Evolutionary conservation across 305 asterid species (phyloP).

Genomic region (Solanum hybrid): DNA sequence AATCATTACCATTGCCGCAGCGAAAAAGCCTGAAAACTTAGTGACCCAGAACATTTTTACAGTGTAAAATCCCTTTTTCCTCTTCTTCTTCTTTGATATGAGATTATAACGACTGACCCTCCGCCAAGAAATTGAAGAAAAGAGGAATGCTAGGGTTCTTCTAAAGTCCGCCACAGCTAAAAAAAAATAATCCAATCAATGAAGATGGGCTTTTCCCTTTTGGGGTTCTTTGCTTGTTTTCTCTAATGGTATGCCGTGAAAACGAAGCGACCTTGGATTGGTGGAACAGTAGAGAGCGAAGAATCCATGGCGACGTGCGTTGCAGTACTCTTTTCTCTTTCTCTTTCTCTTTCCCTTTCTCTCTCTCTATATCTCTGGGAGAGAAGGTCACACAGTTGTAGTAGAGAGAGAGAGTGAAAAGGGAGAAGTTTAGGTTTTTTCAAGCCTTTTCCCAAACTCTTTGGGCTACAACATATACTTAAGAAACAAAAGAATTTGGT

Average conservation of each 20-base stretch:
- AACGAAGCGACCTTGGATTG: conserved; percentile 26
- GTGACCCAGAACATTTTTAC: conserved; percentile 69
- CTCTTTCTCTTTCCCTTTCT: conserved; percentile 5
- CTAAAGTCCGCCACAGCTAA: conserved; percentile 55
- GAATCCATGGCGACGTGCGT: conserved; percentile 41
- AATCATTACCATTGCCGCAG: conserved; percentile 65
- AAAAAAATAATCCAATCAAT: neutral
- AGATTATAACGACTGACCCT: conserved; percentile 8
- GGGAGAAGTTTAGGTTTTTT: neutral
- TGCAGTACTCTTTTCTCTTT: conserved; percentile 28
- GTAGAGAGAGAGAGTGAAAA: conserved; percentile 12
- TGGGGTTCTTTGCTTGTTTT: neutral
- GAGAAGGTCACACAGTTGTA: conserved; percentile 9
- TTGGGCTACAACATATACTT: neutral
- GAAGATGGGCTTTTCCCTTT: neutral
- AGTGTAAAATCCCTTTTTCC: conserved; percentile 11
- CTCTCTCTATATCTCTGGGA: conserved; percentile 2
- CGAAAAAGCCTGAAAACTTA: conserved; percentile 62
- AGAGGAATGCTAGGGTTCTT: conserved; percentile 62
- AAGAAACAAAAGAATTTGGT: neutral
- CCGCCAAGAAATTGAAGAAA: conserved; percentile 27
- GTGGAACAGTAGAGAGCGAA: conserved; percentile 13
- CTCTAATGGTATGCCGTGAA: conserved; percentile 39
- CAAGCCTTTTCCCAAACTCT: neutral
- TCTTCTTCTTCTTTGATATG: conserved; percentile 15